Evolutionary conservation across 257 asterid genomes (phyloP), one percentile per base, ranked within the genome.

Genomic region (Fraxinus cuspidata): DNA sequence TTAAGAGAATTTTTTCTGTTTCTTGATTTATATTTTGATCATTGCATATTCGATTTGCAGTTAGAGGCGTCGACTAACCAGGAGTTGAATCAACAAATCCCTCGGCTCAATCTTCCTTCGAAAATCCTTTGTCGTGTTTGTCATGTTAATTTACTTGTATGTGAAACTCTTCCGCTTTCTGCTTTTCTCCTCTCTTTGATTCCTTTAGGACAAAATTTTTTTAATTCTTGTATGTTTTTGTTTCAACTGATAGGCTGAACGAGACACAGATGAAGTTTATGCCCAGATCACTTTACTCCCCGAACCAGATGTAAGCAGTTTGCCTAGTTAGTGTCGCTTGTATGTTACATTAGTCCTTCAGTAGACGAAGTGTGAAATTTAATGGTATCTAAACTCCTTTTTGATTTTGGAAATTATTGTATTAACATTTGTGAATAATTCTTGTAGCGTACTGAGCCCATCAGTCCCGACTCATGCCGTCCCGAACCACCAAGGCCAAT

Each of bases 201-300:
- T n/a, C 18, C 40, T 40, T 21, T 10, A 42, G 31, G 21, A 74
- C 23, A 18, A 19, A 42, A 49, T 4, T 16, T 8, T 74, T 78
- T 35, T 25, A 32, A 31, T 63, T 51, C 28, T 2, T 47, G 21
- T 5, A 5, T 63, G 16, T 25, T 25, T 25, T 63, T 8, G 32
- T 63, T 63, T 10, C 16, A 23, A 63, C 76, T 34, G 28, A 29
- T 79, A 93, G 98, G 96, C 97, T 12, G 98, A 93, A 72, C 78
- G 81, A 2, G 97, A 91, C 64, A 93, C 94, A 0, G 98, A 93
- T 76, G 98, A 93, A 82, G 98, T 93, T 75, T 93, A 91, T 78
- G 93, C 97, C 0, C 98, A 91, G 85, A 89, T 93, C 78, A 93
- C 93, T 58, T 78, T 93, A 82, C 90, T 75, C 4, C 98, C 90